These are phyloP conservation scores for Kwoniella bestiolae DNA, from an alignment of 768 basidiomycete genomes.

Conservation along the genomic window DNA sequence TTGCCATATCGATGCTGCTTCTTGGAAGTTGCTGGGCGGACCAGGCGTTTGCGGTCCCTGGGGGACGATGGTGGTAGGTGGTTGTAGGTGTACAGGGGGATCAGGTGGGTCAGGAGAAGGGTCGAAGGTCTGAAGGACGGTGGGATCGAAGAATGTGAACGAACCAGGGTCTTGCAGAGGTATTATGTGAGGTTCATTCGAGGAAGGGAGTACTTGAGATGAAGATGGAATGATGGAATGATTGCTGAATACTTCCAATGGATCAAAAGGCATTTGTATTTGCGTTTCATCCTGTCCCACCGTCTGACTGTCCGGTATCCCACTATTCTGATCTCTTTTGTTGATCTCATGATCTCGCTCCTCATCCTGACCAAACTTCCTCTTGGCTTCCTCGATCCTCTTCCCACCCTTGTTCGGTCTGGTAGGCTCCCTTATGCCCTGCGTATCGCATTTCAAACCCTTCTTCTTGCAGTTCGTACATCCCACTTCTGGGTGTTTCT, in stretches of 20 bases:
- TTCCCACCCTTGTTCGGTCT: constrained; percentile 45
- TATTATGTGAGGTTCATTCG: too few relatives aligned
- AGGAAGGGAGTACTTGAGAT: too few relatives aligned
- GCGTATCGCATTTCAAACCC: constrained; percentile 36
- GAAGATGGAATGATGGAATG: background rate
- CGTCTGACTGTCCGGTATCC: background rate
- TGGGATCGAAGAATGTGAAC: background rate
- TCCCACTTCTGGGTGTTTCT: constrained; percentile 29
- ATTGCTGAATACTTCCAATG: background rate
- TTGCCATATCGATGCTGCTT: constrained; percentile 17
- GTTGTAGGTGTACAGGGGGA: background rate
- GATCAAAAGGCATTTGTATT: background rate
- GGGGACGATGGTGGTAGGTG: background rate
- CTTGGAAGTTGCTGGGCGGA: background rate
- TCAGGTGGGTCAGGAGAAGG: background rate
- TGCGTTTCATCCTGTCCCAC: background rate
- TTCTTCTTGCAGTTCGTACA: constrained; percentile 42
- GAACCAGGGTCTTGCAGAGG: background rate
- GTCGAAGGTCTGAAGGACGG: background rate
- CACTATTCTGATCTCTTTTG: background rate
- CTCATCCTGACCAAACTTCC: constrained; percentile 31
- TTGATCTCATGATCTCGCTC: too few relatives aligned
- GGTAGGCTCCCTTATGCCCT: constrained; percentile 38
- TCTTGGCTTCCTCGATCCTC: constrained; percentile 41
- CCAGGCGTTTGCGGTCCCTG: background rate